These are phyloP conservation scores for Aurifilum marmelostoma DNA, from an alignment of 2,329 filamentous ascomycete genomes.

Conservation along the genomic window DNA sequence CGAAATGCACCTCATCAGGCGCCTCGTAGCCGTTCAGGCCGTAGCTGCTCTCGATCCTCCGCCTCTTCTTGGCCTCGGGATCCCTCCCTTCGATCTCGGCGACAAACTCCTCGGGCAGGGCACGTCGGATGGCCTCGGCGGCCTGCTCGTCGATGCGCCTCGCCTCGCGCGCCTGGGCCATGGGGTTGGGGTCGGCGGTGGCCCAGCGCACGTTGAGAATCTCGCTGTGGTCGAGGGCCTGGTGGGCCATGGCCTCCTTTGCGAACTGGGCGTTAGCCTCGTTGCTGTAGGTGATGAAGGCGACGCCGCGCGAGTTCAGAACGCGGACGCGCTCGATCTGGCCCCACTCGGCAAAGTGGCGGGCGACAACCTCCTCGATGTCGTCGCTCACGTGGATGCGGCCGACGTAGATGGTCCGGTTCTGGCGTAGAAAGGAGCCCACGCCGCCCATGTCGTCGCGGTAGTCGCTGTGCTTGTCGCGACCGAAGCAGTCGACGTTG, in stretches of 20 bases:
- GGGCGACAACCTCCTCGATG: slow-evolving; percentile 92
- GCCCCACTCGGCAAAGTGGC: slow-evolving; percentile 97
- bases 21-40: slow-evolving; percentile 91
- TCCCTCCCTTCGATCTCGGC: slow-evolving; percentile 93
- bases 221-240: slow-evolving; percentile 87
- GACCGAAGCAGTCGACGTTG: slow-evolving; percentile 92
- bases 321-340: slow-evolving; percentile 87
- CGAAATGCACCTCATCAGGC: slow-evolving; percentile 92
- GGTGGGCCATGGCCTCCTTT: slow-evolving; percentile 94
- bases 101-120: slow-evolving; percentile 86
- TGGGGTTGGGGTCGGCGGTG: slow-evolving; percentile 92
- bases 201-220: slow-evolving; percentile 97
- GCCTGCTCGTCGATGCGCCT: slow-evolving; percentile 92
- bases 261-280: slow-evolving; percentile 89
- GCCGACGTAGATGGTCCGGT: slow-evolving; percentile 90
- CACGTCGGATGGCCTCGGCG: slow-evolving; percentile 86
- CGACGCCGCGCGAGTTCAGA: slow-evolving; percentile 85
- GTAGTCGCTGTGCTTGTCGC: slow-evolving; percentile 92
- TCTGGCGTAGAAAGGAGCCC: slow-evolving; percentile 90
- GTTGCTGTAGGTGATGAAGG: slow-evolving; percentile 92
- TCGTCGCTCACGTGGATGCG: slow-evolving; percentile 95
- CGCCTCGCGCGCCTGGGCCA: slow-evolving; percentile 90
- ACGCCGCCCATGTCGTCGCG: slow-evolving; percentile 98
- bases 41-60: slow-evolving; percentile 87
- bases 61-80: slow-evolving; percentile 81